Evolutionary conservation across 192 early-diverging fungal genomes (phyloP), one percentile per base, ranked within the genome.

Genomic region (Coemansia pectinata): DNA sequence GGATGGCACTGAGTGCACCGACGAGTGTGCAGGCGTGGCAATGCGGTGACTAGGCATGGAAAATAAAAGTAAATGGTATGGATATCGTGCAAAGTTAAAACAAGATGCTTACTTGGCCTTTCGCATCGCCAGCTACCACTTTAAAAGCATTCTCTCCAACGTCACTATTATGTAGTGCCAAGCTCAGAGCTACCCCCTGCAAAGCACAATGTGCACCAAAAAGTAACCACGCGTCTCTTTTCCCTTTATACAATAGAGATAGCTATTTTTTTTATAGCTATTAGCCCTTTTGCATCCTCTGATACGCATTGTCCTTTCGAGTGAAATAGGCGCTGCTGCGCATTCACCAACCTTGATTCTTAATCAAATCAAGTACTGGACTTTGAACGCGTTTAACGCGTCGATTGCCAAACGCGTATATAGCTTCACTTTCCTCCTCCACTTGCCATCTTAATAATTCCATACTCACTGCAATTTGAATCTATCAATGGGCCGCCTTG

Each of bases 401-500:
- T 36, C 25, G 11, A 29, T 31, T 11, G 27, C 29, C 27, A 15
- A 27, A 34, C 55, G 55, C 55, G 55, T 58, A 31, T 58, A 31
- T 15, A 31, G 5, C 53, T 6, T 17, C 50, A 0, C 27, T 29
- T 55, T 29, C 5, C 29, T 17, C 34, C 23, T 5, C 15, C 12
- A 9, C 29, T 58, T 25, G 15, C n/a, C 39, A 12, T 4, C 31
- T 62, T 14, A 8, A 6, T 36, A 17, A 34, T 62, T 40, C 8
- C 27, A 34, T 3, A 15, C 15, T 62, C 9, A 15, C 17, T 21
- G n/a, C 14, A 5, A 5, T 21, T 41, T 27, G 25, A 44, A 69
- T 60, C 29, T 23, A 62, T 12, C 31, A 38, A 93, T 92, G 91
- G 91, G 92, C 21, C 88, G 90, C 29, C 91, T 99, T 17, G 83